Conservation (phyloP, 352 stramenopile genomes). For the Pythium brachiatum region DNA sequence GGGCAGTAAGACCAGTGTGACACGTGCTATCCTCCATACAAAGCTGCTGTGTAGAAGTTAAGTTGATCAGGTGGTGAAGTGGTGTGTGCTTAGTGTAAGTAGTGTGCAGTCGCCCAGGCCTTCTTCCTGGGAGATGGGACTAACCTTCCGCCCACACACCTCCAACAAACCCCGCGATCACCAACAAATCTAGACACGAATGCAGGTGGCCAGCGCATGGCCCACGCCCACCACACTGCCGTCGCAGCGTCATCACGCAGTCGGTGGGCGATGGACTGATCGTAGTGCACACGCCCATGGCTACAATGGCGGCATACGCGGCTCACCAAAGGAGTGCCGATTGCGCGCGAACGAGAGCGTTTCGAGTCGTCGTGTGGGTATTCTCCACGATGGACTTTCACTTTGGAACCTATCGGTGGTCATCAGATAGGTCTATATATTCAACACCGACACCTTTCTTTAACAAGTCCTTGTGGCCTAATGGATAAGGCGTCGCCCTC, state of each 20-base stretch:
- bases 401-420: not conserved
- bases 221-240: not conserved
- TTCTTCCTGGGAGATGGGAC: slow-evolving; percentile 5
- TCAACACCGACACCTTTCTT: not conserved
- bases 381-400: slow-evolving; percentile 9
- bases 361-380: slow-evolving; percentile 8
- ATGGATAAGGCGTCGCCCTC: slow-evolving; percentile 77
- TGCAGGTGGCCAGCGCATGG: not conserved
- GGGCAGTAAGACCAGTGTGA: not conserved
- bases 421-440: slow-evolving; percentile 3
- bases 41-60: not conserved
- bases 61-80: not conserved
- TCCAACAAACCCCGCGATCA: not conserved
- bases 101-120: not conserved
- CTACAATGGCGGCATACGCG: not conserved
- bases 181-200: not conserved
- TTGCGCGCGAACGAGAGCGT: not conserved
- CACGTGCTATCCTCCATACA: not conserved
- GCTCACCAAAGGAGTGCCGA: not conserved
- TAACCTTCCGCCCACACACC: not conserved
- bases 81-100: not conserved
- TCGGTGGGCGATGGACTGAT: not conserved
- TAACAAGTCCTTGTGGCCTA: slow-evolving; percentile 49
- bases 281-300: not conserved
- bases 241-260: not conserved